These are phyloP conservation scores for Oryza glaberrima DNA, from an alignment of 176 grass and related monocot genomes.

Conservation along the genomic window DNA sequence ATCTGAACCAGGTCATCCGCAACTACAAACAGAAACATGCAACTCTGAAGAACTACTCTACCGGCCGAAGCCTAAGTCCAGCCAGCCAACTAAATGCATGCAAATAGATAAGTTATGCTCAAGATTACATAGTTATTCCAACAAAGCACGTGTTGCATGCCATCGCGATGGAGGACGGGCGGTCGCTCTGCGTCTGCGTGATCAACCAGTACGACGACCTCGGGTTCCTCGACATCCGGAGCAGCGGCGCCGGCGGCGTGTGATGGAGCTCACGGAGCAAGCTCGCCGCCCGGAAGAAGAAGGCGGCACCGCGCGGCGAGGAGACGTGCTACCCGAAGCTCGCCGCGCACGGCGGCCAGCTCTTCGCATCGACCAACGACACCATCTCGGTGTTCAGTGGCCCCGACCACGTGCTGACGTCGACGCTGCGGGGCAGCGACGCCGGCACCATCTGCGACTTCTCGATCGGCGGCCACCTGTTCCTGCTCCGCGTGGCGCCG, in stretches of 20 bases:
- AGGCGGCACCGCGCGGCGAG: conserved; percentile 23
- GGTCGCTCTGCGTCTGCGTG: conserved; percentile 52
- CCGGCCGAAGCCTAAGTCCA: no score
- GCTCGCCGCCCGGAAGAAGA: conserved; percentile 51
- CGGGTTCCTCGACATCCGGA: conserved; percentile 85
- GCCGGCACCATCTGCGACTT: conserved; percentile 88
- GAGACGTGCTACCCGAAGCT: conserved; percentile 95
- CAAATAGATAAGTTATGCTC: no score
- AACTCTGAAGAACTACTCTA: no score
- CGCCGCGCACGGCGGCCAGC: conserved; percentile 65
- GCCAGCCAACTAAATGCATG: no score
- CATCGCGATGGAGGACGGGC: conserved; percentile 51
- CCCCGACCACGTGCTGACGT: conserved; percentile 67
- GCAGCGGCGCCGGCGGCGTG: conserved; percentile 39
- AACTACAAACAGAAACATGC: no score
- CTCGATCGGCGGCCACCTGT: conserved; percentile 66
- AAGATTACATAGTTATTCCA: no score
- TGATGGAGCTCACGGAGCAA: conserved; percentile 86
- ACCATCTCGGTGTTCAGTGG: conserved; percentile 83
- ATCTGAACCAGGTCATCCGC: no score
- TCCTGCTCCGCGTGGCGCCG: no score
- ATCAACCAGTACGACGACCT: conserved; percentile 87
- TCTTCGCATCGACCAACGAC: conserved; percentile 79
- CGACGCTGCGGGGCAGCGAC: conserved; percentile 58
- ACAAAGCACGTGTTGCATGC: conserved; percentile 63